Base-by-base conservation (phyloP, 495 filamentous ascomycete genomes). In the Neurospora sp. region DNA sequence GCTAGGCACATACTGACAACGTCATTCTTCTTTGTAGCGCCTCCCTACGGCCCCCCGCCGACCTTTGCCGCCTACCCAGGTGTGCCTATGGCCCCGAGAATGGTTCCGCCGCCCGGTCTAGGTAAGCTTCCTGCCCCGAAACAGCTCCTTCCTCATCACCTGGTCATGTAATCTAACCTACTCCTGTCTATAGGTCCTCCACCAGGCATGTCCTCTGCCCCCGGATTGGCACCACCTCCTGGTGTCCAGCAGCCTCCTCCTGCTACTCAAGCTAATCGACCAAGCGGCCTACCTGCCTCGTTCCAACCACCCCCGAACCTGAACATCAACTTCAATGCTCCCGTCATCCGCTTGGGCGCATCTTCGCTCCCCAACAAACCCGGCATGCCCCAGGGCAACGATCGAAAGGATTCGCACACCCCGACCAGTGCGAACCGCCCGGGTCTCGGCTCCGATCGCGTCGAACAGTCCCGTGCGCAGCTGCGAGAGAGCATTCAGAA, bases 281-380 rank as follows among this genome's bases (percentile, higher is more conserved):
- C 92, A 75, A 90, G 87, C 73, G 91, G 91, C 74, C 90, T 96
- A 75, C 92, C 93, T 71, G 84, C 91, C 40, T 91, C 90, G 79
- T 98, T 98, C 80, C 94, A 97, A 84, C 89, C 93, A 31, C 95
- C 94, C 31, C 84, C 93, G 59, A 97, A 96, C 78, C 91, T 98
- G 86, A 96, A 97, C 81, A 97, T 99, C 84, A 98, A 99, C 83
- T 97, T 98, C 83, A 96, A 91, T 79, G 96, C 96, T 22, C 94
- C 96, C 69, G 95, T 98, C 42, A 98, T 99, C 81, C 92, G 96
- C 35, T 86, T 99, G 42, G 95, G 95, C 10, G 86, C 88, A 45
- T 89, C 87, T 3, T 87, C 89, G 9, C 88, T 88, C 4, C 90
- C 91, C 6, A 79, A 87, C 35, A 93, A 94, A 78, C 85, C 91